A percentile compares a stretch with the other conserved stretches of the same genome.
These are phyloP conservation scores for Backusella morwellensis DNA, from an alignment of 192 early-diverging fungal genomes.

Conservation along the genomic window DNA sequence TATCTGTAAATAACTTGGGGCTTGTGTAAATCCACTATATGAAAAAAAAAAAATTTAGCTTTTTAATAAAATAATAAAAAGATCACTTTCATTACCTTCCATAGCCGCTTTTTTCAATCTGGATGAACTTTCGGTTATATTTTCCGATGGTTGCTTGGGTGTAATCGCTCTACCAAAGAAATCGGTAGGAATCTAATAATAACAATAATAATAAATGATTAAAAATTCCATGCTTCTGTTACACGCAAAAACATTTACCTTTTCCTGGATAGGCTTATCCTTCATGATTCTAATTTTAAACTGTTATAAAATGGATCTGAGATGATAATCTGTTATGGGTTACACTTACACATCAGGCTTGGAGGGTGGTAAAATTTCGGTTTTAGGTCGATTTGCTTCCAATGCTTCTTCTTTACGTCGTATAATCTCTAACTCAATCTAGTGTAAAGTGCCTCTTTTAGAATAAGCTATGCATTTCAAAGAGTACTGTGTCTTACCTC, in stretches of 20 bases:
- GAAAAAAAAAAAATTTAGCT: no score
- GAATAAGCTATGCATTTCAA: background rate
- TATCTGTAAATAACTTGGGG: conserved; percentile 66
- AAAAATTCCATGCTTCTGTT: conserved; percentile 15
- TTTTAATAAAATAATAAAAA: background rate
- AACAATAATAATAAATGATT: background rate
- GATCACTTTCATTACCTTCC: background rate
- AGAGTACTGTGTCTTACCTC: conserved; percentile 48
- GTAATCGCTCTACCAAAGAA: conserved; percentile 81
- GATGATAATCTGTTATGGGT: no score
- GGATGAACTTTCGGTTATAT: background rate
- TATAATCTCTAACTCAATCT: conserved; percentile 52
- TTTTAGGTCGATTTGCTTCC: conserved; percentile 13
- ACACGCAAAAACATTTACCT: background rate
- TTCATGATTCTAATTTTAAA: background rate
- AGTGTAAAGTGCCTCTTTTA: background rate
- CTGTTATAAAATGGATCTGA: background rate
- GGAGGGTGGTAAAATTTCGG: background rate
- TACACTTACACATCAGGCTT: background rate
- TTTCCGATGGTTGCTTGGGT: background rate
- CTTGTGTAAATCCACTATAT: conserved; percentile 20
- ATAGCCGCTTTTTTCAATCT: conserved; percentile 12
- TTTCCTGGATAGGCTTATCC: conserved; percentile 1
- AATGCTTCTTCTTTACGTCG: conserved; percentile 31
- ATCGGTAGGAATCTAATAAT: conserved; percentile 45